These are phyloP conservation scores for Solanum lignicaule DNA, from an alignment of 257 asterid genomes.

Conservation along the genomic window DNA sequence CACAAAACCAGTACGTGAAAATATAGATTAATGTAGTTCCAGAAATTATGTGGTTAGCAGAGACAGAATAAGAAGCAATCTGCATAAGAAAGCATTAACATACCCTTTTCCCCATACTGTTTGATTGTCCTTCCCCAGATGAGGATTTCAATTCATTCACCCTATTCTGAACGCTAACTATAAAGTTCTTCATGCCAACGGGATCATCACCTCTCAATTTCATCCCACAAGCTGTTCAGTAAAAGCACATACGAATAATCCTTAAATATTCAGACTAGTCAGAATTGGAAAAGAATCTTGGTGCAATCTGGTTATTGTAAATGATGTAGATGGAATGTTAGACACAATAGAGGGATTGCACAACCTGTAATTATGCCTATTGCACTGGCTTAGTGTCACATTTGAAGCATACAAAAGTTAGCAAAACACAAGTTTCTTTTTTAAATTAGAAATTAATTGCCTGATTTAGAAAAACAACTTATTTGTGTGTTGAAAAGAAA, in stretches of 20 bases:
- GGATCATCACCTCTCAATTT: slow-evolving; percentile 93
- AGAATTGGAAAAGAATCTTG: not conserved
- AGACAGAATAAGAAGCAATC: not conserved
- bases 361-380: not conserved
- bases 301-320: not conserved
- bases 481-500: not conserved
- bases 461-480: not conserved
- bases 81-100: not conserved
- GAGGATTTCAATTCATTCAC: slow-evolving; percentile 69
- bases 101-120: slow-evolving; percentile 60
- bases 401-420: not conserved
- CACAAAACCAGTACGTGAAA: not conserved
- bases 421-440: not conserved
- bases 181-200: slow-evolving; percentile 75
- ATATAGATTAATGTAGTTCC: not conserved
- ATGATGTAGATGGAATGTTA: not conserved
- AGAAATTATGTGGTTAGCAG: not conserved
- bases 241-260: not conserved
- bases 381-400: not conserved
- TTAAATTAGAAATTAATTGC: not conserved
- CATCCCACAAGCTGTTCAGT: slow-evolving; percentile 86
- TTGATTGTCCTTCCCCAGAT: slow-evolving; percentile 46
- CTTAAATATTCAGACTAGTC: not conserved
- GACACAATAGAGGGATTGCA: not conserved
- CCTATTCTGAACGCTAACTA: slow-evolving; percentile 61